phyloP scores from a whole-genome alignment of 2,329 filamentous ascomycete species.

The Neofusicoccum parvum region DNA sequence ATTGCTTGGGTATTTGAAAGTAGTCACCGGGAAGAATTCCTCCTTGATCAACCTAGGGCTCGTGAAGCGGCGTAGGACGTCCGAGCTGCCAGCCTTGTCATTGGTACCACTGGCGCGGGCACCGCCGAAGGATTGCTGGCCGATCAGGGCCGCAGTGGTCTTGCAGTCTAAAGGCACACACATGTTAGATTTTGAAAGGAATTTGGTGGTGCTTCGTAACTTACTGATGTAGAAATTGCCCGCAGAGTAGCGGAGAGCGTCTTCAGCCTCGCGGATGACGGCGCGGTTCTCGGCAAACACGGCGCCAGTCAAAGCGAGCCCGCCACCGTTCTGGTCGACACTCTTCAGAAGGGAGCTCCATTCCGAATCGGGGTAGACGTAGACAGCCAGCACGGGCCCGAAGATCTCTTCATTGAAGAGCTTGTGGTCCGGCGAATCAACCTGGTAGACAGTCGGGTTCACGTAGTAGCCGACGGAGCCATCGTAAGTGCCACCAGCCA shows the following conservation, averaged over 20 bases:
- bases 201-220: slow-evolving; percentile 5
- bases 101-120: slow-evolving; percentile 59
- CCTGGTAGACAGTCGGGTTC: slow-evolving; percentile 78
- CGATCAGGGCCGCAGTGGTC: slow-evolving; percentile 58
- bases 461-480: slow-evolving; percentile 79
- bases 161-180: slow-evolving; percentile 63
- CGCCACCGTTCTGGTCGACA: slow-evolving; percentile 67
- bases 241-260: slow-evolving; percentile 69
- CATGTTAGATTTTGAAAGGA: background rate
- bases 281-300: slow-evolving; percentile 72
- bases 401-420: slow-evolving; percentile 81
- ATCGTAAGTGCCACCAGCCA: slow-evolving; percentile 77
- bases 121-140: slow-evolving; percentile 56
- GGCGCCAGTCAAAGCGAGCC: slow-evolving; percentile 77
- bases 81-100: slow-evolving; percentile 59
- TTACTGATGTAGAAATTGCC: slow-evolving; percentile 79
- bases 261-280: slow-evolving; percentile 68
- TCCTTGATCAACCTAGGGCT: slow-evolving; percentile 60
- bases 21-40: slow-evolving; percentile 51
- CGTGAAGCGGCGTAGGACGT: slow-evolving; percentile 55
- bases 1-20: slow-evolving; percentile 58
- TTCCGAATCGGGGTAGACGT: slow-evolving; percentile 76
- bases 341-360: slow-evolving; percentile 62
- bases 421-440: slow-evolving; percentile 71
- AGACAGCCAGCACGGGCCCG: slow-evolving; percentile 71